Evolutionary conservation across 1,284 basidiomycete genomes (phyloP), one percentile per base, ranked within the genome.

Genomic region (Phaffia rhodozyma): DNA sequence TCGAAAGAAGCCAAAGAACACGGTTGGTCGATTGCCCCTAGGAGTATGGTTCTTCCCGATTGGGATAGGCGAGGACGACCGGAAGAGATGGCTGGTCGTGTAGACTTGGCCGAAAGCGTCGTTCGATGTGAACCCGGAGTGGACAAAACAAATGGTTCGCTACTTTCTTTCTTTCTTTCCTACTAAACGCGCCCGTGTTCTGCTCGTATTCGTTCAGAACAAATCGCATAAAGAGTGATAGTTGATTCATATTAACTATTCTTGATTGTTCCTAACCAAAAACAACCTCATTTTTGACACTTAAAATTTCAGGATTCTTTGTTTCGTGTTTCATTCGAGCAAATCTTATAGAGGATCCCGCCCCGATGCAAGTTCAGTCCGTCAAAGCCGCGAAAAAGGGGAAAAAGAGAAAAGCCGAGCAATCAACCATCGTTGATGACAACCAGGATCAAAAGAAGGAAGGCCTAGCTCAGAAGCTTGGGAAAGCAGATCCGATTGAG

Each of bases 61-160:
- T 96, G 92, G 92, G 79, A 80, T 57, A 79, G 91, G 59, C 80
- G 91, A 64, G 92, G 92, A 0, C 70, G 86, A 30, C 71, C 77
- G 23, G 83, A 84, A 48, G 84, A 86, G 71, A 78, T 88, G 75
- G 78, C 62, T 5, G 72, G 72, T 20, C 70, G 73, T 50, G 68
- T 73, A 43, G 70, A 71, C 70, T 75, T 85, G 67, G 85, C 89
- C 1, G 77, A 81, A 7, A 82, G 84, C 2, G 76, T 94, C 25
- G 77, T 96, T 49, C 83, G 92, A n/a, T 96, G 91, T 75, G 80
- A 82, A 29, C 89, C 91, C 0, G 85, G 83, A 48, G 87, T 87
- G 66, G 91, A 96, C 71, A 83, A 81, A 51, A 96, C 91, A 21
- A 96, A 96, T 72, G 92, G 92, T 0, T 97, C 96, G 78, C 96